Evolutionary conservation across 2,329 filamentous ascomycete genomes (phyloP).

Genomic region (Botrytis aclada): DNA sequence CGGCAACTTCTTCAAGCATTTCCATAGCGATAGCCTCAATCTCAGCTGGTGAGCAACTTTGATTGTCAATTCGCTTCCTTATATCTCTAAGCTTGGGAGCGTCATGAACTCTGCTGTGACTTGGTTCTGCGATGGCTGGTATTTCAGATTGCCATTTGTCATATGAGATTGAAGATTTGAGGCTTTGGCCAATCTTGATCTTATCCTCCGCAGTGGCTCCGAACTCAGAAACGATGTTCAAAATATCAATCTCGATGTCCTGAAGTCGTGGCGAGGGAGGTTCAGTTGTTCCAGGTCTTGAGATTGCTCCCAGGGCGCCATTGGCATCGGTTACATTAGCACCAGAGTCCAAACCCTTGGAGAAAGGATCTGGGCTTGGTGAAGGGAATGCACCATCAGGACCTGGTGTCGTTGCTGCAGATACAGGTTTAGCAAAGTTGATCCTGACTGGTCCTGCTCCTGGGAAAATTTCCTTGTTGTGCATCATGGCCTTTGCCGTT

Average conservation of each 20-base stretch:
- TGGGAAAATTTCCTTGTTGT: conserved; percentile 97
- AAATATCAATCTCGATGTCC: conserved; percentile 79
- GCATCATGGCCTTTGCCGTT: conserved; percentile 80
- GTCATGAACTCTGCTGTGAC: conserved; percentile 84
- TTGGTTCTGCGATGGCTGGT: conserved; percentile 82
- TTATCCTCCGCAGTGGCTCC: conserved; percentile 79
- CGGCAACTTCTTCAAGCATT: conserved; percentile 95
- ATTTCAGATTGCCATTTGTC: conserved; percentile 76
- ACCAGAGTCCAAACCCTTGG: conserved; percentile 51
- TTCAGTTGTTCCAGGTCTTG: conserved; percentile 46
- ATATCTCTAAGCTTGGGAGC: conserved; percentile 94
- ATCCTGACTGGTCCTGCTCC: conserved; percentile 92
- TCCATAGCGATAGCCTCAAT: conserved; percentile 89
- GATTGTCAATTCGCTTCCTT: conserved; percentile 95
- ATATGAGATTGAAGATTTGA: conserved; percentile 75
- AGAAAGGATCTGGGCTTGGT: conserved; percentile 83
- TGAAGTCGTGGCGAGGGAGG: conserved; percentile 69
- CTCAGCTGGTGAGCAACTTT: conserved; percentile 77
- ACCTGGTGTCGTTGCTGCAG: conserved; percentile 82
- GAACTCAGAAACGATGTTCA: conserved; percentile 83
- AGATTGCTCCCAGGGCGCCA: conserved; percentile 42
- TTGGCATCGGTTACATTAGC: conserved; percentile 39
- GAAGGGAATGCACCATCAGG: conserved; percentile 85
- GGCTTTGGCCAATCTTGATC: conserved; percentile 65
- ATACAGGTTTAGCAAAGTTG: conserved; percentile 95